These are phyloP conservation scores for Ascochyta koolunga DNA, from an alignment of 2,329 filamentous ascomycete genomes.

Conservation along the genomic window DNA sequence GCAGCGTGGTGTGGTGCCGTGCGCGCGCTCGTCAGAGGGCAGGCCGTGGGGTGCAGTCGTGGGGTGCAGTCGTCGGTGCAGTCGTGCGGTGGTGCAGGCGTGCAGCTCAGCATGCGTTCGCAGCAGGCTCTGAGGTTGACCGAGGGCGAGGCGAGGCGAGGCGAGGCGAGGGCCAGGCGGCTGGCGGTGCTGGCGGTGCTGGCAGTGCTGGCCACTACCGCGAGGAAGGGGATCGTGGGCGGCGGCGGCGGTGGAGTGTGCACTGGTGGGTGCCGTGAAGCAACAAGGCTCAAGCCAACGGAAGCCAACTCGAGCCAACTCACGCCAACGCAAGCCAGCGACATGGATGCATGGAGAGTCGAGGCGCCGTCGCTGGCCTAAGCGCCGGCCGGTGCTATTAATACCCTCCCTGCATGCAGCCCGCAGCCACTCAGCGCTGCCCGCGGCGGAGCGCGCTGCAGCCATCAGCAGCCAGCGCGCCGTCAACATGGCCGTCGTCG, in stretches of 20 bases:
- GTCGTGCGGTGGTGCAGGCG: neutral
- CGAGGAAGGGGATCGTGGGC: constrained; percentile 9
- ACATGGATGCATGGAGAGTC: neutral
- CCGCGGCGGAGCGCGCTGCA: too few species aligned
- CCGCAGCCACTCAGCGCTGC: constrained; percentile 6
- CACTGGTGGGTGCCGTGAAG: neutral
- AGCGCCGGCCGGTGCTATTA: neutral
- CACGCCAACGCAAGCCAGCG: neutral
- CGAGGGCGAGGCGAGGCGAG: neutral
- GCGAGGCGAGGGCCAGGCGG: neutral
- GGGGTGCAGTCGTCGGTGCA: too few species aligned
- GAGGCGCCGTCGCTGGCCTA: neutral
- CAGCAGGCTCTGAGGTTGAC: neutral
- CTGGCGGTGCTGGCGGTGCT: neutral
- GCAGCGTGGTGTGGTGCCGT: neutral
- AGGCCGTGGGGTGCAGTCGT: too few species aligned
- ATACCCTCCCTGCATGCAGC: constrained; percentile 2
- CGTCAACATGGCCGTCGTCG: neutral
- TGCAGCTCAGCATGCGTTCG: neutral
- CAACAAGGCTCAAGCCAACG: neutral
- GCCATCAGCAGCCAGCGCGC: constrained; percentile 4
- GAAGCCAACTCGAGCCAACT: too few species aligned
- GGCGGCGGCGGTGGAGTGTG: constrained; percentile 5
- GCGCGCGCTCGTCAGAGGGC: neutral
- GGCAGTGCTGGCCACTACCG: constrained; percentile 7